Conservation (phyloP, 176 grass and related monocot genomes). For the Aegilops umbellulata region DNA sequence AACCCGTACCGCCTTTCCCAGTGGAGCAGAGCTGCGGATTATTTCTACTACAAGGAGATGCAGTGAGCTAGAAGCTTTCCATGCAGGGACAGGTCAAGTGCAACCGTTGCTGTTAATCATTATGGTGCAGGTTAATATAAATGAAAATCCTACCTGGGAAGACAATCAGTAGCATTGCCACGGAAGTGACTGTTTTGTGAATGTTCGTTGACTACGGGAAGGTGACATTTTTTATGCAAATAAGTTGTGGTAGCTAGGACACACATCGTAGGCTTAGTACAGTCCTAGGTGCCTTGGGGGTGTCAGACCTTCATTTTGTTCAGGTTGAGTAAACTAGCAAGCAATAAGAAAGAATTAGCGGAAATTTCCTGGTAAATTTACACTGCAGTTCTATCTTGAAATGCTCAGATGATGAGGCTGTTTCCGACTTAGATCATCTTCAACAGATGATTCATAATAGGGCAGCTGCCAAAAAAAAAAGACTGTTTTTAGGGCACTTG, state of each 20-base stretch:
- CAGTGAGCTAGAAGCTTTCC: background rate
- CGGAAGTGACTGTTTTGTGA: slow-evolving; percentile 7
- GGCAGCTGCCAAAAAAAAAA: too few relatives aligned
- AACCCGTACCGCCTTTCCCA: background rate
- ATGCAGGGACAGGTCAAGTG: background rate
- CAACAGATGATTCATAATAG: too few relatives aligned
- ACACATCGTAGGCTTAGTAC: background rate
- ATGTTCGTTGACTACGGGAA: background rate
- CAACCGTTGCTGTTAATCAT: background rate
- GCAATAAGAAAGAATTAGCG: background rate
- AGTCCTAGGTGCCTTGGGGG: background rate
- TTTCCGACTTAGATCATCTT: too few relatives aligned
- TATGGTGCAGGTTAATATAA: background rate
- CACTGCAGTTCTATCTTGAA: background rate
- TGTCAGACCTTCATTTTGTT: slow-evolving; percentile 2
- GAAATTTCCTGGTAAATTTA: background rate
- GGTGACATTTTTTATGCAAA: background rate
- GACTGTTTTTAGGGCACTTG: too few relatives aligned
- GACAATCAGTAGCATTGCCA: background rate
- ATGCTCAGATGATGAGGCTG: background rate
- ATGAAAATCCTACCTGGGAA: background rate
- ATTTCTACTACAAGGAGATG: background rate
- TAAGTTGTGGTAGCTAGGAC: slow-evolving; percentile 18
- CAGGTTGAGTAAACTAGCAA: slow-evolving; percentile 2
- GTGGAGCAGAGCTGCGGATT: background rate